These are phyloP conservation scores for Citrus reticulata DNA, from an alignment of 345 rosid genomes.

Conservation along the genomic window DNA sequence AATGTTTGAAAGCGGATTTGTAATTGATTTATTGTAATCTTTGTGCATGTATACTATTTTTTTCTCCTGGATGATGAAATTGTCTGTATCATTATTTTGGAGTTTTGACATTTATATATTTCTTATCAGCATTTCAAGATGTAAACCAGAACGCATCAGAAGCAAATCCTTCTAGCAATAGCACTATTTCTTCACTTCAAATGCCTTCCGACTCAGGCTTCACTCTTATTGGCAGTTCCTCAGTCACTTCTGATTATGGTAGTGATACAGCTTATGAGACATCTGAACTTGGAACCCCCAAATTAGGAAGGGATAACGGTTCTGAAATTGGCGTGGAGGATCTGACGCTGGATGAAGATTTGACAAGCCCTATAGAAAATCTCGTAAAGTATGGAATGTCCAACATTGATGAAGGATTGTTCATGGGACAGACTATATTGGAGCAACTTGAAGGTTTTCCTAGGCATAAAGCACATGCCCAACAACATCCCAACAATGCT, in stretches of 20 bases:
- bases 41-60: not conserved
- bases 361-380: constrained; percentile 81
- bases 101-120: constrained; percentile 7
- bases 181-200: constrained; percentile 39
- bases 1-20: not conserved
- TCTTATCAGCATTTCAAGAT: constrained; percentile 87
- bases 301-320: constrained; percentile 55
- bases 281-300: constrained; percentile 87
- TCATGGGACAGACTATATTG: constrained; percentile 89
- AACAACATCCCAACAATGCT: constrained; percentile 40
- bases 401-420: constrained; percentile 93
- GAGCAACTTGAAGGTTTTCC: constrained; percentile 92
- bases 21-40: not conserved
- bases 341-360: constrained; percentile 65
- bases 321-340: constrained; percentile 76
- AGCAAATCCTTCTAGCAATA: constrained; percentile 39
- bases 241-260: constrained; percentile 85
- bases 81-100: constrained; percentile 2
- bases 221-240: constrained; percentile 57
- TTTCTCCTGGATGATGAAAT: not conserved
- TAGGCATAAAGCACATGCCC: constrained; percentile 52
- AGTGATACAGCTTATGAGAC: constrained; percentile 94
- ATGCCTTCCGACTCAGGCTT: constrained; percentile 46
- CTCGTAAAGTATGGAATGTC: constrained; percentile 82
- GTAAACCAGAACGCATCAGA: constrained; percentile 49